Evolutionary conservation across 192 early-diverging fungal genomes (phyloP).

Genomic region (Gamsiella multidivaricata): DNA sequence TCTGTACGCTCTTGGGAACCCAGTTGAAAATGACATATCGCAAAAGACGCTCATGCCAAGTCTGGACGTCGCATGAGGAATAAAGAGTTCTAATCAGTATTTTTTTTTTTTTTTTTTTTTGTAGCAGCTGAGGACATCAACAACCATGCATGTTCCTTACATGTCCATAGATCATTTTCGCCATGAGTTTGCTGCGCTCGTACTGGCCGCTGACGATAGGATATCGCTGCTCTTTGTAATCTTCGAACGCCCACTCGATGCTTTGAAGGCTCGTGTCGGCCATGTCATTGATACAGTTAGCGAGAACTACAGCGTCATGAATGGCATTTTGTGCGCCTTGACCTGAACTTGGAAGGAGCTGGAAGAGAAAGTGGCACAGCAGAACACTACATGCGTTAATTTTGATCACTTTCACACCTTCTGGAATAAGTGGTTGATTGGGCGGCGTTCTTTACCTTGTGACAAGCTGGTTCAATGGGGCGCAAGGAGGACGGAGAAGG

Average conservation of each 20-base stretch:
- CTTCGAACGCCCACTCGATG: slow-evolving; percentile 8
- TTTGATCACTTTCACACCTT: no score
- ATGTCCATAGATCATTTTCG: slow-evolving; percentile 8
- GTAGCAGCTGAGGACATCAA: neutral
- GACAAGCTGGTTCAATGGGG: neutral
- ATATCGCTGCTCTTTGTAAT: slow-evolving; percentile 7
- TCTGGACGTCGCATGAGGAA: neutral
- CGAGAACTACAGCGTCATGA: slow-evolving; percentile 17
- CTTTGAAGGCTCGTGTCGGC: neutral
- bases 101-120: neutral
- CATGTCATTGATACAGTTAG: slow-evolving; percentile 16
- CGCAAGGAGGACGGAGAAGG: no score
- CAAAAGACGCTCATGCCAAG: neutral
- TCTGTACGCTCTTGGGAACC: slow-evolving; percentile 16
- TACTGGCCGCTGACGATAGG: neutral
- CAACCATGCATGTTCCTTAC: neutral
- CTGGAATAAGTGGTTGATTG: no score
- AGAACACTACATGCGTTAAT: no score
- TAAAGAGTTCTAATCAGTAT: neutral
- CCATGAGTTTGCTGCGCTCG: slow-evolving; percentile 13
- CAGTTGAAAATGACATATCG: slow-evolving; percentile 19
- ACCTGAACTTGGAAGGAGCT: slow-evolving; percentile 17
- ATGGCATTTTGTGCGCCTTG: slow-evolving; percentile 13
- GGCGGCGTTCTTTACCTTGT: neutral
- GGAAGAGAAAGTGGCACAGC: no score